Percentiles rank a stretch among this genome's conserved stretches.
phyloP scores from a whole-genome alignment of 2,329 filamentous ascomycete species.

The Aspergillus uvarum region DNA sequence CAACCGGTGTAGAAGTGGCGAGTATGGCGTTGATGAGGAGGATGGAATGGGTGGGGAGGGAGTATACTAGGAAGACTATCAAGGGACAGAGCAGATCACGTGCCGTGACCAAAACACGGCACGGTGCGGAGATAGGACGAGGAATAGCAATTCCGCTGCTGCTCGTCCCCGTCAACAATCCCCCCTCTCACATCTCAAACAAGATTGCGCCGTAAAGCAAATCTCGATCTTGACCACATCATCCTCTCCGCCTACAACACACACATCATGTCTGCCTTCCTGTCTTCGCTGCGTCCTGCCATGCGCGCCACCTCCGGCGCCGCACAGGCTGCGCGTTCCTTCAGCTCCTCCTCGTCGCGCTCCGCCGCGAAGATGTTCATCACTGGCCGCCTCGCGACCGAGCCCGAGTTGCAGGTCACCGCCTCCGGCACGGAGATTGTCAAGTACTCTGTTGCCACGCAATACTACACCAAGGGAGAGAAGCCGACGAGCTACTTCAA shows the following conservation, averaged over 20 bases:
- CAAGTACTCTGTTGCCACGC: slow-evolving; percentile 73
- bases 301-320: slow-evolving; percentile 46
- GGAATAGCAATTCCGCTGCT: background rate
- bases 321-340: slow-evolving; percentile 60
- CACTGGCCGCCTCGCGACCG: slow-evolving; percentile 77
- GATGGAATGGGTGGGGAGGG: background rate
- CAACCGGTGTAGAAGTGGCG: background rate
- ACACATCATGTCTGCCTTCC: slow-evolving; percentile 44
- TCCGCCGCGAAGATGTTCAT: slow-evolving; percentile 78
- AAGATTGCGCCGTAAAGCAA: background rate
- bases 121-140: too few species aligned
- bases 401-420: slow-evolving; percentile 72
- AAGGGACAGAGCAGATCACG: background rate
- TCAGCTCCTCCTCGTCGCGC: slow-evolving; percentile 65
- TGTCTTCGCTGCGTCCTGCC: slow-evolving; percentile 54
- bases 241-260: too few species aligned
- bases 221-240: too few species aligned
- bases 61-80: background rate
- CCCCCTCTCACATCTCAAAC: background rate
- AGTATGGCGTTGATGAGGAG: background rate
- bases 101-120: background rate
- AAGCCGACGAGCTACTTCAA: slow-evolving; percentile 82
- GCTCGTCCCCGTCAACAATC: background rate
- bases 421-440: slow-evolving; percentile 71
- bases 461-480: slow-evolving; percentile 65